Base-by-base conservation (phyloP, 225 moss, liverwort and hornwort genomes). In the Anthoceros angustus region DNA sequence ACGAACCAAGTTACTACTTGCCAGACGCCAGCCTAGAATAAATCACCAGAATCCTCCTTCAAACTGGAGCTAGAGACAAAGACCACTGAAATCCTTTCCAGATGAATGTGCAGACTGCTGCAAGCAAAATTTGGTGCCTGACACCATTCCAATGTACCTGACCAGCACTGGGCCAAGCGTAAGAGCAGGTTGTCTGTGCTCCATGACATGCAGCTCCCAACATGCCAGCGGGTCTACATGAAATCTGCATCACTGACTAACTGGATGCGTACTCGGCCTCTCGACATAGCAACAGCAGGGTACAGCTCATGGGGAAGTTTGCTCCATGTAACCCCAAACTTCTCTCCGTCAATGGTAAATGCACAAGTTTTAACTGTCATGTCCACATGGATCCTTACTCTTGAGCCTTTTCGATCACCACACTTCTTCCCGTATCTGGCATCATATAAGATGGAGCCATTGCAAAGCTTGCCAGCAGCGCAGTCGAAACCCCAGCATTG, bases 261-360 rank as follows among this genome's bases (percentile, higher is more conserved):
- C 42, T 80, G 74, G 42, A 77, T 74, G 20, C 74, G 74, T 0
- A 75, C 77, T 75, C 70, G 77, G 45, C 80, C 80, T 16, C 15
- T 50, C 20, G 74, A 74, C 23, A 80, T 74, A 9, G 74, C 74
- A 21, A 77, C 77, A 0, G 76, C 72, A 32, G 80, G 80, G 49
- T 77, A 77, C 16, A 80, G 69, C 45, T 71, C 76, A 25, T 66
- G 42, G 4, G 74, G 80, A 46, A 80, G 64, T 39, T 80, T 66
- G 42, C 61, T 64, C 80, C 80, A 80, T 8, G 80, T 74, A 3
- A 65, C 48, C 67, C 42, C 38, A 68, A 40, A 77, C 61, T 77
- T 70, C 65, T 72, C 74, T 43, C 68, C 70, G 43, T 80, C 77
- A 24, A 80, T 72, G 38, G 80, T 73, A 70, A 80, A 72, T 12